Percentiles rank a stretch among this genome's conserved stretches.
phyloP scores from a whole-genome alignment of 352 stramenopile species.

The Phytophthora vignae region DNA sequence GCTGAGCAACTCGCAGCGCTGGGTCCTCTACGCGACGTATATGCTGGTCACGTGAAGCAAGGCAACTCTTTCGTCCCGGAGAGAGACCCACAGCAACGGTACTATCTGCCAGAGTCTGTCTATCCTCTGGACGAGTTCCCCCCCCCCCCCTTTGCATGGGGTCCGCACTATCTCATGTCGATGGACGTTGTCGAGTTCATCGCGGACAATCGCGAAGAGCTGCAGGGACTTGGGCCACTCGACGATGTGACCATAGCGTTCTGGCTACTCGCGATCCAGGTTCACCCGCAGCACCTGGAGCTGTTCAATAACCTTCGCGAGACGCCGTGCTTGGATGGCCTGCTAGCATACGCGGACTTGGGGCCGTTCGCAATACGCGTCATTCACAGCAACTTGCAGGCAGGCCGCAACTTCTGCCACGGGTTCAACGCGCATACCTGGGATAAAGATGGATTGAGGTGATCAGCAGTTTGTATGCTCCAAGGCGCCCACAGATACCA shows the following conservation, averaged over 20 bases:
- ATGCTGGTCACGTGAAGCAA: constrained; percentile 37
- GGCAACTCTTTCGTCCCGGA: constrained; percentile 34
- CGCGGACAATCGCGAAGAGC: constrained; percentile 42
- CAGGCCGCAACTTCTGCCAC: constrained; percentile 42
- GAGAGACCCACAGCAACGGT: constrained; percentile 39
- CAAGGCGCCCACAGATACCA: too few relatives aligned
- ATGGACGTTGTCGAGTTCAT: constrained; percentile 66
- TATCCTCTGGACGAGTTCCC: constrained; percentile 60
- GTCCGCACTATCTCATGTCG: constrained; percentile 66
- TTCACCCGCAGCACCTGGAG: constrained; percentile 52
- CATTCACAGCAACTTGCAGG: constrained; percentile 55
- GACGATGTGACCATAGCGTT: constrained; percentile 74
- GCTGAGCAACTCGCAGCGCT: constrained; percentile 14
- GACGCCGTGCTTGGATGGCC: constrained; percentile 40
- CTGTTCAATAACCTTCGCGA: constrained; percentile 58
- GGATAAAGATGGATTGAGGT: constrained; percentile 26
- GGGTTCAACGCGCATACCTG: constrained; percentile 51
- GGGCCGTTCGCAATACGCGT: constrained; percentile 44
- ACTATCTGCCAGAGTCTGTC: constrained; percentile 52
- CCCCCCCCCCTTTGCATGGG: constrained; percentile 58
- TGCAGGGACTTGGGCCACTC: constrained; percentile 48
- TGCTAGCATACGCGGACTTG: constrained; percentile 63
- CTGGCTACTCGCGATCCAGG: constrained; percentile 68
- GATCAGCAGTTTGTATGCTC: background rate
- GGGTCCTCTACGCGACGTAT: constrained; percentile 31